Evolutionary conservation across 768 basidiomycete species (phyloP), one percentile per base, ranked within the genome.

Genomic region (Lactarius evosmus): DNA sequence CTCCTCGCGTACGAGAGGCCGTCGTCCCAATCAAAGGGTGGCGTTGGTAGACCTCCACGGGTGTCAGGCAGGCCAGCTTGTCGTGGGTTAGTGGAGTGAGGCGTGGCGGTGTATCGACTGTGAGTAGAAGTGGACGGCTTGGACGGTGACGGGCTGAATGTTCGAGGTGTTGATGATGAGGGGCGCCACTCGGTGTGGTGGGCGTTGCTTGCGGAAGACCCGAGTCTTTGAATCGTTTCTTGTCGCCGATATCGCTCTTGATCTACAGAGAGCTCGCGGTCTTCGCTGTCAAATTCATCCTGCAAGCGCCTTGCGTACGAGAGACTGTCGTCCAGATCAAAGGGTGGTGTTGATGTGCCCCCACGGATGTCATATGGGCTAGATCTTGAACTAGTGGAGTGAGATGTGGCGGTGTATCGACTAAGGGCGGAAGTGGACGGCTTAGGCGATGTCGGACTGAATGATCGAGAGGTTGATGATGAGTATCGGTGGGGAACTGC

Each of bases 271-370:
- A 83, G 73, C 3, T 61, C 71, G n/a, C 50, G 49, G 60, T 82
- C 73, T 70, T 84, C 83, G 6, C 70, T 71, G 40, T 82, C 78
- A 32, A 73, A 80, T 32, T 74, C 65, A 2, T 65, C 61, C 66
- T 82, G 82, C 54, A 75, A 67, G 40, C 70, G 56, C n/a, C 62
- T 66, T 12, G 77, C 78, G 29, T 69, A 59, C 27, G 66, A 56
- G 25, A 62, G 51, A 49, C 66, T 63, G 32, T 69, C 59, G 29
- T 67, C 69, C 34, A 44, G 25, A 70, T 61, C 50, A 73, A 65
- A 25, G 53, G 14, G 55, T 12, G 29, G 55, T 3, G 40, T 36
- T 8, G 51, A 56, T 17, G 33, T 36, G 17, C 19, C 7, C 25
- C 53, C 36, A 27, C 25, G 53, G 36, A 11, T 7, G 34, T 36